Conservation (phyloP, 2,329 filamentous ascomycete genomes). For the Coleophoma eucalyptorum region DNA sequence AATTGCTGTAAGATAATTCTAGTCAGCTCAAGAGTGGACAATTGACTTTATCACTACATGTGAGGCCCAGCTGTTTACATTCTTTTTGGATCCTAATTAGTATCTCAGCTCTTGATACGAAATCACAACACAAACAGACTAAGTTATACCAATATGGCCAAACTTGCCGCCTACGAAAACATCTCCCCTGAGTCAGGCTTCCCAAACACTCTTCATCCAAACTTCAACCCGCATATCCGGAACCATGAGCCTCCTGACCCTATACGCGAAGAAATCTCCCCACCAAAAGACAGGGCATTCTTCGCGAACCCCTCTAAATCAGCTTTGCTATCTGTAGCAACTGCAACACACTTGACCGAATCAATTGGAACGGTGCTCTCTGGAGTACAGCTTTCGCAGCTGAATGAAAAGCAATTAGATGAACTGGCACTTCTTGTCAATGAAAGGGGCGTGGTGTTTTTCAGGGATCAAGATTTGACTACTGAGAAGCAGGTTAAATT, state of each 20-base stretch:
- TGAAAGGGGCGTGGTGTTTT: slow-evolving; percentile 48
- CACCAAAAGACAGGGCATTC: slow-evolving; percentile 27
- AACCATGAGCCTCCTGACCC: slow-evolving; percentile 35
- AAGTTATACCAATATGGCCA: background rate
- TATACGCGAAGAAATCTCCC: slow-evolving; percentile 23
- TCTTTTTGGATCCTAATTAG: too few species aligned
- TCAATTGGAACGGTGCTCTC: slow-evolving; percentile 32
- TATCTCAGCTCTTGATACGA: too few species aligned
- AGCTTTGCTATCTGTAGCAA: slow-evolving; percentile 35
- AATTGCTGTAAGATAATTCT: background rate
- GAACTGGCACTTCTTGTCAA: slow-evolving; percentile 24
- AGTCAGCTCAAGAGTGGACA: too few species aligned
- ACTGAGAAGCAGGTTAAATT: slow-evolving; percentile 39
- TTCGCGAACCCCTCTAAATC: slow-evolving; percentile 39
- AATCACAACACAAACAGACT: too few species aligned
- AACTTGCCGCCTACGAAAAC: slow-evolving; percentile 41
- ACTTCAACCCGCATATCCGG: slow-evolving; percentile 42
- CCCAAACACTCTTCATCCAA: slow-evolving; percentile 40
- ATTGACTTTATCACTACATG: too few species aligned
- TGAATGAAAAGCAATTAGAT: slow-evolving; percentile 19
- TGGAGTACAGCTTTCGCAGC: slow-evolving; percentile 19
- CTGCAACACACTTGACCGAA: slow-evolving; percentile 36
- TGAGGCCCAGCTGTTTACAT: too few species aligned
- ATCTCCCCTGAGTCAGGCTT: slow-evolving; percentile 45
- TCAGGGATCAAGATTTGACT: slow-evolving; percentile 41